Evolutionary conservation across 2,329 filamentous ascomycete species (phyloP).

Genomic region (Arthrobotrys musiformis): DNA sequence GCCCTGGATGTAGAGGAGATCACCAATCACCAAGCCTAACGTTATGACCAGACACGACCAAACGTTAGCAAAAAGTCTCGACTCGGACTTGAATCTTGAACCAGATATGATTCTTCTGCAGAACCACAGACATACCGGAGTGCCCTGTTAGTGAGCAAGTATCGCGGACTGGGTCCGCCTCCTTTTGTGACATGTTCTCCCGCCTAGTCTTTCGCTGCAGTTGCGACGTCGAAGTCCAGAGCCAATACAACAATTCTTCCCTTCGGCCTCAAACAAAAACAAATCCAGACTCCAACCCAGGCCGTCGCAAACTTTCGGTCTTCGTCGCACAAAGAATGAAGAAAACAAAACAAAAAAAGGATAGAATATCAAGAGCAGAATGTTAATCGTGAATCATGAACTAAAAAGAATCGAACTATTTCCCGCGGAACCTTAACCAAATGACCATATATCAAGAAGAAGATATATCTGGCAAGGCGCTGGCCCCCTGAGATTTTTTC

Average conservation of each 20-base stretch:
- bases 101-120: background rate
- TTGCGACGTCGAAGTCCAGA: background rate
- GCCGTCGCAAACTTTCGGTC: background rate
- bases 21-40: slow-evolving; percentile 26
- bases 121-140: slow-evolving; percentile 14
- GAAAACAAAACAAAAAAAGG: background rate
- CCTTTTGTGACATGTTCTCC: slow-evolving; percentile 22
- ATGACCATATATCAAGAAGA: slow-evolving; percentile 1
- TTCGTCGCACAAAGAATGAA: background rate
- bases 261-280: background rate
- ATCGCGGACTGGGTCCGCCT: slow-evolving; percentile 41
- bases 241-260: background rate
- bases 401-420: background rate
- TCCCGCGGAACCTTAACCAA: background rate
- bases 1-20: slow-evolving; percentile 33
- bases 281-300: too few relatives aligned
- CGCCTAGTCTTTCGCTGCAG: background rate
- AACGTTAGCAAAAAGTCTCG: background rate
- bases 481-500: slow-evolving; percentile 6
- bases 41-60: too few relatives aligned
- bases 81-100: background rate
- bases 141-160: slow-evolving; percentile 47
- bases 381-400: background rate
- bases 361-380: background rate
- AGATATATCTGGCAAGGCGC: too few relatives aligned